Base-by-base conservation (phyloP, 345 rosid genomes). In the Murraya koenigii region DNA sequence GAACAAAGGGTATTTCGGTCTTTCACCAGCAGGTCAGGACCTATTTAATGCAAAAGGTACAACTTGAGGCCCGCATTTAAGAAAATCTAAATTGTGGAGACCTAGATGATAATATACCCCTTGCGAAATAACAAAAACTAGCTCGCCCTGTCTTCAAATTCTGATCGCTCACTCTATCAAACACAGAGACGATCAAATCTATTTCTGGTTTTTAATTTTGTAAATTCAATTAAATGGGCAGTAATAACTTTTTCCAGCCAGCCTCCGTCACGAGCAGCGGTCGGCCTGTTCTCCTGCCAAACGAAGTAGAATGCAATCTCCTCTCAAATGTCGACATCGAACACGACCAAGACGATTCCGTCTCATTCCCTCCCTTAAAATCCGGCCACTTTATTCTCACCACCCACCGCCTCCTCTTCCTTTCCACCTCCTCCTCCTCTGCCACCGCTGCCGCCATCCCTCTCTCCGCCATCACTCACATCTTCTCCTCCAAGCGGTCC, bases 401-500 rank as follows among this genome's bases (percentile, higher is more conserved):
- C 69, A 93, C 94, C 69, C 96, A 92, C 85, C 99, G 98, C 82
- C 94, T 94, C 73, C 78, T 95, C 79, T 91, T 95, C 93, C 85
- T 93, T n/a, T 90, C 92, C 8, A 79, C 91, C 77, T n/a, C 54
- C 72, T 8, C 82, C 15, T n/a, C 54, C 72, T 8, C 82, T 13
- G 49, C 81, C 69, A 64, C 36, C 63, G 80, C 88, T 55, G 77
- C 76, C 8, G 81, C 85, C 17, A 36, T 92, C 74, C 89, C 94
- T 52, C 92, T 93, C 47, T 66, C 83, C 17, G 35, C 85, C 26
- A 11, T 93, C 66, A 79, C 90, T 44, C 92, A 86, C 32, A 86
- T 95, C 33, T 92, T 85, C 80, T 81, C 92, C 5, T 66, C 82
- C 25, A 90, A 90, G 84, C 88, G 90, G 79, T 94, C 98, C 22